Evolutionary conservation across 2,329 filamentous ascomycete genomes (phyloP).

Genomic region (Stagonosporopsis rhizophila): DNA sequence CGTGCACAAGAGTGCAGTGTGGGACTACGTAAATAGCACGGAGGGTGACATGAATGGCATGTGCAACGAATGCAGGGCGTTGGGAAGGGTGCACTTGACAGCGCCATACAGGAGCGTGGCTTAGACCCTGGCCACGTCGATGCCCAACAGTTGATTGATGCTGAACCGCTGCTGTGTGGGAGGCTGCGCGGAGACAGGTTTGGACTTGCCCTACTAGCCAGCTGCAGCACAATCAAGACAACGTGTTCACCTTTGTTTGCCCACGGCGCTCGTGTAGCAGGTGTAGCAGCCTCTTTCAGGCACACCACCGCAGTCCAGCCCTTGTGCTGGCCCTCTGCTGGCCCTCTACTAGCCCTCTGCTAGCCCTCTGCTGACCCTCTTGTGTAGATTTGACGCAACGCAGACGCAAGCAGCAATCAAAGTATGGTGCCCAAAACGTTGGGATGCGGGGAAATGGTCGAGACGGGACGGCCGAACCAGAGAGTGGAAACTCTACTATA

Average conservation of each 20-base stretch:
- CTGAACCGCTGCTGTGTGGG: slow-evolving; percentile 17
- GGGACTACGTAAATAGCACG: slow-evolving; percentile 5
- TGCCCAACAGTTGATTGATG: slow-evolving; percentile 18
- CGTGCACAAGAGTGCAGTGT: slow-evolving; percentile 2
- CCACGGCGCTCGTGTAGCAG: not conserved
- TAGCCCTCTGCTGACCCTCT: not conserved
- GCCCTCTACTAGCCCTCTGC: not conserved
- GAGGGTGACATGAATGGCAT: not conserved
- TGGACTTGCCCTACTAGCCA: slow-evolving; percentile 17
- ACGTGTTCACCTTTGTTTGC: slow-evolving; percentile 21
- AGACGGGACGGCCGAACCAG: slow-evolving; percentile 20
- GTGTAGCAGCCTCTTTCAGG: not conserved
- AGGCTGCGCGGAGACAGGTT: slow-evolving; percentile 11
- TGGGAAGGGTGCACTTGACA: slow-evolving; percentile 18
- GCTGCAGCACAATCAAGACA: slow-evolving; percentile 26
- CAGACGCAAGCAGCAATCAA: slow-evolving; percentile 21
- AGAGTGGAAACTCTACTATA: not conserved
- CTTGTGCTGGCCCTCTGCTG: not conserved
- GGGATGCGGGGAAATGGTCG: slow-evolving; percentile 16
- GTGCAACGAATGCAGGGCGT: slow-evolving; percentile 7
- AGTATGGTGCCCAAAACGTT: slow-evolving; percentile 14
- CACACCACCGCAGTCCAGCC: not conserved
- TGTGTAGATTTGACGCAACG: slow-evolving; percentile 16
- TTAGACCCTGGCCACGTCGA: slow-evolving; percentile 12
- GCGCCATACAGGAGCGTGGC: slow-evolving; percentile 20